phyloP scores from a whole-genome alignment of 139 green algal genomes.

The Tetradesmus lagerheimii region DNA sequence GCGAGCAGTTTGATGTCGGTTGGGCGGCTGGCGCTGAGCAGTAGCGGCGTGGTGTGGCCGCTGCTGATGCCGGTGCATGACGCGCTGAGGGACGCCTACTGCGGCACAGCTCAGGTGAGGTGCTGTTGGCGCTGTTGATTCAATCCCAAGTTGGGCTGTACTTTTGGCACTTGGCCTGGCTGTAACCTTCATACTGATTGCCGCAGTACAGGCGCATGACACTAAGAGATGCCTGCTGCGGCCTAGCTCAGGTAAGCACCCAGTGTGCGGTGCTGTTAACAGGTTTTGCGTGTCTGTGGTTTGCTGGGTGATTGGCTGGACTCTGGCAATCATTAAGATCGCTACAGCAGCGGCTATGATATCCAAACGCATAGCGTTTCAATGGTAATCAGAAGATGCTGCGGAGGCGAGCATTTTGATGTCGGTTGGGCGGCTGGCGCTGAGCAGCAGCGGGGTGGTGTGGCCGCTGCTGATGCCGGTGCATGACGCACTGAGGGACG shows the following conservation, averaged over 20 bases:
- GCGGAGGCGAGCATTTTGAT: conserved; percentile 75
- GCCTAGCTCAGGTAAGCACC: conserved; percentile 56
- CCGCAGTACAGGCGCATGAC: conserved; percentile 85
- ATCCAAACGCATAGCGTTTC: no score
- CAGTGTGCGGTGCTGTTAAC: background rate
- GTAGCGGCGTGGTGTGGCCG: conserved; percentile 60
- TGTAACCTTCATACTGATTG: no score
- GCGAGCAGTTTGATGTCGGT: conserved; percentile 72
- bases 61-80: conserved; percentile 85
- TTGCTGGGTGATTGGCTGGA: no score
- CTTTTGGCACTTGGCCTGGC: no score
- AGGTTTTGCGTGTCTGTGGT: no score
- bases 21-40: conserved; percentile 60
- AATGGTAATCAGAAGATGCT: no score
- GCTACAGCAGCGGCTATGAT: no score
- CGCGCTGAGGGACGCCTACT: conserved; percentile 75
- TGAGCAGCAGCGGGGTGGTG: conserved; percentile 52
- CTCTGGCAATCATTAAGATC: no score
- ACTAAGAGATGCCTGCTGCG: conserved; percentile 79
- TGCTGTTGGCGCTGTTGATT: background rate
- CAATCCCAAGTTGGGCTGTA: no score
- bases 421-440: conserved; percentile 63
- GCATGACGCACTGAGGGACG: conserved; percentile 76
- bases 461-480: conserved; percentile 77
- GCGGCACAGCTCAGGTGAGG: conserved; percentile 63